phyloP scores from a whole-genome alignment of 1,139 yeast species.

The Yamadazyma triangularis region DNA sequence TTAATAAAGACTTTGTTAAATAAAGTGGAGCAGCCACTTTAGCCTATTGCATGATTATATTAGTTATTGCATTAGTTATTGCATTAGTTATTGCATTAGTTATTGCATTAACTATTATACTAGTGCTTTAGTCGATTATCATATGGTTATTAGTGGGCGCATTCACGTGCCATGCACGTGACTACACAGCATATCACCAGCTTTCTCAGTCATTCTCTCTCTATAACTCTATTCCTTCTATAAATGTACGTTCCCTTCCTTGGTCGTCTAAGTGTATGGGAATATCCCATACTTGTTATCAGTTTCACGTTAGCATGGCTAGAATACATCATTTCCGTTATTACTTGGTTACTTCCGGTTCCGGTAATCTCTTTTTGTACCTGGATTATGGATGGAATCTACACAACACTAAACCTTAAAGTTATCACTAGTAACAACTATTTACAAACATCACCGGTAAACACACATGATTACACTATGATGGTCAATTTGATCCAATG shows the following conservation, averaged over 20 bases:
- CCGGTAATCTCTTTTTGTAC: constrained; percentile 28
- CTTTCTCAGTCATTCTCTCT: too few relatives aligned
- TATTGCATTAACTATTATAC: too few relatives aligned
- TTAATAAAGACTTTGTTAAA: too few relatives aligned
- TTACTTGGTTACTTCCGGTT: constrained; percentile 32
- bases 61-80: too few relatives aligned
- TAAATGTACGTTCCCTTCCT: constrained; percentile 38
- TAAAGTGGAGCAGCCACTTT: too few relatives aligned
- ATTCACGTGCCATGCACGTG: too few relatives aligned
- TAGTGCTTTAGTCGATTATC: too few relatives aligned
- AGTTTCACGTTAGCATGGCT: constrained; percentile 39
- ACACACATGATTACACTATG: constrained; percentile 2
- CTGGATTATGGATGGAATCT: constrained; percentile 22
- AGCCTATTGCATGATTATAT: too few relatives aligned
- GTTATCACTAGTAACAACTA: constrained; percentile 11
- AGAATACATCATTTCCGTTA: constrained; percentile 30
- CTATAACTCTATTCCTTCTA: too few relatives aligned
- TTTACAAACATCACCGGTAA: constrained; percentile 9
- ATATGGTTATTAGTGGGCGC: too few relatives aligned
- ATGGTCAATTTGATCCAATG: constrained; percentile 21
- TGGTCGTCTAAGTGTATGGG: constrained; percentile 29
- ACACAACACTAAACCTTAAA: constrained; percentile 18
- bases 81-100: too few relatives aligned
- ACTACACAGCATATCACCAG: too few relatives aligned
- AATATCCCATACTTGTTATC: constrained; percentile 33